phyloP scores from a whole-genome alignment of 2,329 filamentous ascomycete species.

The Sporothrix protearum region DNA sequence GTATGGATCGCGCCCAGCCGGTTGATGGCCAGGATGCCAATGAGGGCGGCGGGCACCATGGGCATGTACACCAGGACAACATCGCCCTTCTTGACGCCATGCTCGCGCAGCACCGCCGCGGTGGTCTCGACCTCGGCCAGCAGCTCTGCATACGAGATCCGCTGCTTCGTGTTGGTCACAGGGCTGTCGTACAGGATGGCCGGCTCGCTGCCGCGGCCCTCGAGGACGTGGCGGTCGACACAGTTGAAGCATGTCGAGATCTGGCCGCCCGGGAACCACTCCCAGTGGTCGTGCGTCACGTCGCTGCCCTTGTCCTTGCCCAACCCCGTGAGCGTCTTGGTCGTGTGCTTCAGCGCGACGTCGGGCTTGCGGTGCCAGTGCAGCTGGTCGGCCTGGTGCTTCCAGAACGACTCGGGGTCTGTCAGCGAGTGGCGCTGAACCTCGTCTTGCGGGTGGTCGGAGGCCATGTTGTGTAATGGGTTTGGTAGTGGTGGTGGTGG shows the following conservation, averaged over 20 bases:
- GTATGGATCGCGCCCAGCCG: constrained; percentile 84
- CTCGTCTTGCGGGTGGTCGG: constrained; percentile 47
- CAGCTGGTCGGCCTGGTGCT: constrained; percentile 67
- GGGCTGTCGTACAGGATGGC: constrained; percentile 88
- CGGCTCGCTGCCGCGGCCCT: constrained; percentile 66
- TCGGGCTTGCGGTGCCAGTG: constrained; percentile 77
- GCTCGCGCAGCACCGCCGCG: constrained; percentile 75
- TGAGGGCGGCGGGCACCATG: constrained; percentile 87
- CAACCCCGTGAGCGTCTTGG: constrained; percentile 53
- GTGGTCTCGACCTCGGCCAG: constrained; percentile 76
- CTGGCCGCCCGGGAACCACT: constrained; percentile 85
- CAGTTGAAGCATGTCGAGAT: constrained; percentile 93
- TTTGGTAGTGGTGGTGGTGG: background rate
- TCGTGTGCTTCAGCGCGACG: constrained; percentile 55
- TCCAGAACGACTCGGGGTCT: constrained; percentile 73
- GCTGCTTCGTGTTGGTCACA: constrained; percentile 69
- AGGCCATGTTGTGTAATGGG: constrained; percentile 12
- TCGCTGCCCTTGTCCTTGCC: constrained; percentile 47
- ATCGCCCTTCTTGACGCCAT: constrained; percentile 78
- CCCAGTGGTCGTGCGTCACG: constrained; percentile 70
- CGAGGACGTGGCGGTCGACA: constrained; percentile 79
- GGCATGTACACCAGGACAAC: constrained; percentile 94
- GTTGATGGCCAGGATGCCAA: constrained; percentile 77
- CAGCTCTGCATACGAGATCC: constrained; percentile 70
- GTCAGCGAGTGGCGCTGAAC: constrained; percentile 56